These are phyloP conservation scores for Lepiota brunneoincarnata DNA, from an alignment of 768 basidiomycete genomes.

Conservation along the genomic window DNA sequence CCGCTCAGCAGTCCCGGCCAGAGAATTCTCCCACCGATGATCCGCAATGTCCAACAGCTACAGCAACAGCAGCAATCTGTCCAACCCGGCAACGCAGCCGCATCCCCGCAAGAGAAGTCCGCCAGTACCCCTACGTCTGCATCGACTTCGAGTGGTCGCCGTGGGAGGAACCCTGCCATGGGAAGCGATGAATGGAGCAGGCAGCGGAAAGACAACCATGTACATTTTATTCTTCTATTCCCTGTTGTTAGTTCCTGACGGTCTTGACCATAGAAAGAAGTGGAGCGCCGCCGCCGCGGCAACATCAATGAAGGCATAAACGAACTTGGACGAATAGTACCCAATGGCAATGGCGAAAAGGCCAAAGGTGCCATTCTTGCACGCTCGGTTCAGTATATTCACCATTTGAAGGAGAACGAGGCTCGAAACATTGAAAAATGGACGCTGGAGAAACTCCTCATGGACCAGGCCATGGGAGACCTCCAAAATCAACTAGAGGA, in stretches of 20 bases:
- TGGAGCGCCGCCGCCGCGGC: conserved; percentile 90
- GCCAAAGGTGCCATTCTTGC: conserved; percentile 88
- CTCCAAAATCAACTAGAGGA: conserved; percentile 82
- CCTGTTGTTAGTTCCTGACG: conserved; percentile 4
- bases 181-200: conserved; percentile 78
- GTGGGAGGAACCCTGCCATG: conserved; percentile 62
- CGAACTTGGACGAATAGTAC: conserved; percentile 84
- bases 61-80: conserved; percentile 12
- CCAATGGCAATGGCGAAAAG: conserved; percentile 83
- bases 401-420: conserved; percentile 88
- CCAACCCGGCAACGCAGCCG: not conserved
- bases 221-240: conserved; percentile 28
- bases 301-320: conserved; percentile 98
- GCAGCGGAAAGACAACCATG: conserved; percentile 82
- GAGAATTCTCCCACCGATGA: conserved; percentile 10
- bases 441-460: conserved; percentile 88
- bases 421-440: conserved; percentile 90
- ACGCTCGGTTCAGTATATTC: conserved; percentile 89
- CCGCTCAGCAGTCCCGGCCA: conserved; percentile 18
- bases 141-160: conserved; percentile 32
- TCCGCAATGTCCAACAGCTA: conserved; percentile 5
- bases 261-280: conserved; percentile 76
- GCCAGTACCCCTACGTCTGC: conserved; percentile 22
- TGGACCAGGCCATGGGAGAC: conserved; percentile 92
- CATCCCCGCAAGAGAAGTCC: conserved; percentile 5